Evolutionary conservation across 345 rosid species (phyloP), one percentile per base, ranked within the genome.

Genomic region (Salix exigua): DNA sequence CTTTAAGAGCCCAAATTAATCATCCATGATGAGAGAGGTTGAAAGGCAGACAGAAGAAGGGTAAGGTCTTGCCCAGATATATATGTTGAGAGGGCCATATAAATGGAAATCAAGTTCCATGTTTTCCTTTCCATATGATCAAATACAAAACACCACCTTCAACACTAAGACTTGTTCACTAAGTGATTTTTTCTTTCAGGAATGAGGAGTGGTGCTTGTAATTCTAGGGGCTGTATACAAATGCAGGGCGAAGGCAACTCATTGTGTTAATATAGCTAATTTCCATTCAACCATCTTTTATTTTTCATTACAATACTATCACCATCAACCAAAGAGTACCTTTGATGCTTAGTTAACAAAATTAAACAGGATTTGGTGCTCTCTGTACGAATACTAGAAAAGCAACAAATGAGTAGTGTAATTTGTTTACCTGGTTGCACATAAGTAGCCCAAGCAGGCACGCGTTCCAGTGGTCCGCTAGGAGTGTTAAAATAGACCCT

Each of bases 371-470:
- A 72, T 72, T 28, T 23, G n/a, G 60, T 60, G 67, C 23, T 62
- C 17, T 0, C 25, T 28, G 42, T n/a, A 37, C 60, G 44, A 68
- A 53, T 46, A 12, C 16, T 23, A 51, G 73, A 68, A 53, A 68
- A 65, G 74, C 64, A 77, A 66, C 38, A 70, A 77, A 77, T 38
- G 23, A 58, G 75, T 73, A 66, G 68, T 23, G 50, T 71, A 44
- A 72, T 50, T 33, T 42, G 33, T 51, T 84, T 88, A 91, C 99
- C 96, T 78, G 99, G 96, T 84, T 93, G 83, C 66, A 95, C 97
- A 75, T 91, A 95, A 37, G 91, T 89, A 81, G 99, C 97, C 99
- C 99, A 93, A 73, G 99, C 97, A 74, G 99, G 97, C 48, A 95
- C 88, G 13, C 99, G 86, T 76, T 95, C 99, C 80, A 95, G 74